phyloP scores from a whole-genome alignment of 2,329 filamentous ascomycete genomes.

The Clonostachys sp. region DNA sequence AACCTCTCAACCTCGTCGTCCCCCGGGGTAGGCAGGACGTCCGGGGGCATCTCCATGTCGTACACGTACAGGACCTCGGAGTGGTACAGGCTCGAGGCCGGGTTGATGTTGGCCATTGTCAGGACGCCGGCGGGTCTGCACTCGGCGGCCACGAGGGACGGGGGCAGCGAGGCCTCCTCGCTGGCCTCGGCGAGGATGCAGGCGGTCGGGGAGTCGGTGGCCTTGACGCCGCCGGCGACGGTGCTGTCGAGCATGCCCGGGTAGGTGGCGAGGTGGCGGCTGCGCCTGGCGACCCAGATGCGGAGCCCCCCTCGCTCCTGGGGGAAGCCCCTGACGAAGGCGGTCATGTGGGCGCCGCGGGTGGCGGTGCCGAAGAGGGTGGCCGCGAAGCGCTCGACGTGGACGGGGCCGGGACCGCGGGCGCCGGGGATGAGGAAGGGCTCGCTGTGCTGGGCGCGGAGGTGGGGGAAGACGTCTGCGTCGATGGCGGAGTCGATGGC shows the following conservation, averaged over 20 bases:
- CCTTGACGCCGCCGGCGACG: slow-evolving; percentile 72
- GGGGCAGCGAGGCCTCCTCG: slow-evolving; percentile 59
- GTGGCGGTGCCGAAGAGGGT: slow-evolving; percentile 64
- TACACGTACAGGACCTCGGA: slow-evolving; percentile 60
- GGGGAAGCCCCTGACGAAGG: slow-evolving; percentile 40
- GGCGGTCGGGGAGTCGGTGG: slow-evolving; percentile 59
- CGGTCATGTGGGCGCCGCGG: slow-evolving; percentile 64
- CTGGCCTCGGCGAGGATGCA: slow-evolving; percentile 67
- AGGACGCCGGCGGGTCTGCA: slow-evolving; percentile 19
- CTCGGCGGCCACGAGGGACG: slow-evolving; percentile 15
- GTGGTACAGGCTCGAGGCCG: slow-evolving; percentile 19
- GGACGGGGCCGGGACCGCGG: slow-evolving; percentile 15
- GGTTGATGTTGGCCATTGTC: slow-evolving; percentile 24
- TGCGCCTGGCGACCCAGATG: slow-evolving; percentile 70
- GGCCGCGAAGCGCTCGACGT: slow-evolving; percentile 57
- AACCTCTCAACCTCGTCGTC: slow-evolving; percentile 81
- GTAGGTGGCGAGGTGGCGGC: slow-evolving; percentile 65
- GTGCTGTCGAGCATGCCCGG: slow-evolving; percentile 74
- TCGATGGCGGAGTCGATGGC: slow-evolving; percentile 30
- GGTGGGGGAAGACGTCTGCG: slow-evolving; percentile 26
- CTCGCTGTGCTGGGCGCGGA: slow-evolving; percentile 34
- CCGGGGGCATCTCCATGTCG: slow-evolving; percentile 61
- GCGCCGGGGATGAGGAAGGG: slow-evolving; percentile 33
- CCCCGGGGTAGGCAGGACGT: slow-evolving; percentile 59
- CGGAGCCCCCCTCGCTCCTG: slow-evolving; percentile 4